Base-by-base conservation (phyloP, 139 green algal species). In the Closterium sp. region DNA sequence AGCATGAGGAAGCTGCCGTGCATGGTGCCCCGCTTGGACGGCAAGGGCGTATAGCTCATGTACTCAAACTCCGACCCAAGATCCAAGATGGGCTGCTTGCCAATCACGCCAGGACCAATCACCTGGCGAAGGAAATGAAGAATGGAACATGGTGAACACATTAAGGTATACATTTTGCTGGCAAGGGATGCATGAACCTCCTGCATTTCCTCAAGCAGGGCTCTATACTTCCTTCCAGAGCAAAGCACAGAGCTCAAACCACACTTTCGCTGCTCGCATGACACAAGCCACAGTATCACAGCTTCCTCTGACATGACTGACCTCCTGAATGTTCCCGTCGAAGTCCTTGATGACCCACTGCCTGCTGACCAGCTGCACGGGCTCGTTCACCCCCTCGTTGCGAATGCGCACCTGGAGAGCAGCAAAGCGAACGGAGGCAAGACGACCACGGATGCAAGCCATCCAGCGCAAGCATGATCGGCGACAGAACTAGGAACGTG, bases 341-440 rank as follows among this genome's bases (percentile, higher is more conserved):
- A 88, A 69, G 33, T 92, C 89, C 30, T 33, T 64, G 1, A 92
- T 92, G n/a, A n/a, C 34, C 89, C 89, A 92, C 10, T 43, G 30
- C 25, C 89, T 86, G 89, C 89, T 89, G 9, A 92, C 32, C 1
- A 92, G 89, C 89, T 89, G 89, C 43, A 92, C 89, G 5, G 89
- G 89, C 64, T 92, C 81, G 19, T 31, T 21, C 34, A 33, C 36
- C 0, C 83, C 87, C 64, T 92, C 89, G 43, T 92, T 92, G 55
- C 55, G 55, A 76, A 76, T 76, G 55, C 55, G 55, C 0, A 76
- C 55, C 55, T 76, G 55, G 55, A 76, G 55, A 12, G 36, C 6
- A 4, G 85, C 19, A 35, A 89, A 4, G 12, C n/a, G 32, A 89
- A 89, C 10, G n/a, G 86, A 89, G 31, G 31, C 1, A 55, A 55